Conservation (phyloP, 495 filamentous ascomycete species). For the Halenospora varia region DNA sequence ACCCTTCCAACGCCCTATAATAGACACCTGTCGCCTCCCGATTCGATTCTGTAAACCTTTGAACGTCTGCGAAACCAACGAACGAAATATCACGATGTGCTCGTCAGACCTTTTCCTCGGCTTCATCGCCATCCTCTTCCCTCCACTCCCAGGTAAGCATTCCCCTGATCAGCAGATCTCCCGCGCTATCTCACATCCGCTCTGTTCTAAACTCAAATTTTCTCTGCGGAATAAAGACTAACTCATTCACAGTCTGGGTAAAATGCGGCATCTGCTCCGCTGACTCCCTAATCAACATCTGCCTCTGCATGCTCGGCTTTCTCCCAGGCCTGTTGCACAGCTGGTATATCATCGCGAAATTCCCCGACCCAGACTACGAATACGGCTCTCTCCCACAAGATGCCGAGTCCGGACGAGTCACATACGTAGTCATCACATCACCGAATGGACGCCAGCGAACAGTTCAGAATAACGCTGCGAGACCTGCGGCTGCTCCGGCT, state of each 20-base stretch:
- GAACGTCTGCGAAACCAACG: background rate
- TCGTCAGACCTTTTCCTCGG: conserved; percentile 82
- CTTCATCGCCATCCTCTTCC: conserved; percentile 87
- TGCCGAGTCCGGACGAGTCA: conserved; percentile 52
- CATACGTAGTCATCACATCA: conserved; percentile 63
- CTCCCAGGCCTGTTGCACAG: conserved; percentile 89
- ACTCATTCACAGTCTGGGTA: conserved; percentile 71
- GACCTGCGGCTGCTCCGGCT: conserved; percentile 5
- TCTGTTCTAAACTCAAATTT: conserved; percentile 1
- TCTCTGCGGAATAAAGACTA: conserved; percentile 15
- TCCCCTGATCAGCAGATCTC: conserved; percentile 6
- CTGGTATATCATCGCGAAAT: conserved; percentile 96
- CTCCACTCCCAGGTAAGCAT: conserved; percentile 79
- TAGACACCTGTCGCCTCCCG: background rate
- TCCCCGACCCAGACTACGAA: conserved; percentile 74
- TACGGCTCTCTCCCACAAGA: conserved; percentile 44
- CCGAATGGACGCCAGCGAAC: conserved; percentile 16
- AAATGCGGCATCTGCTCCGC: conserved; percentile 91
- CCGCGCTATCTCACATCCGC: conserved; percentile 6
- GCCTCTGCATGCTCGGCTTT: conserved; percentile 83
- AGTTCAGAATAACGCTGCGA: conserved; percentile 8
- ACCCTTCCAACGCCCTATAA: background rate
- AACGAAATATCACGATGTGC: conserved; percentile 39
- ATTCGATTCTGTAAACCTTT: conserved; percentile 1
- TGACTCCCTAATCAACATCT: conserved; percentile 92